Evolutionary conservation across 495 filamentous ascomycete species (phyloP).

Genomic region (Glutinoglossum americanum): DNA sequence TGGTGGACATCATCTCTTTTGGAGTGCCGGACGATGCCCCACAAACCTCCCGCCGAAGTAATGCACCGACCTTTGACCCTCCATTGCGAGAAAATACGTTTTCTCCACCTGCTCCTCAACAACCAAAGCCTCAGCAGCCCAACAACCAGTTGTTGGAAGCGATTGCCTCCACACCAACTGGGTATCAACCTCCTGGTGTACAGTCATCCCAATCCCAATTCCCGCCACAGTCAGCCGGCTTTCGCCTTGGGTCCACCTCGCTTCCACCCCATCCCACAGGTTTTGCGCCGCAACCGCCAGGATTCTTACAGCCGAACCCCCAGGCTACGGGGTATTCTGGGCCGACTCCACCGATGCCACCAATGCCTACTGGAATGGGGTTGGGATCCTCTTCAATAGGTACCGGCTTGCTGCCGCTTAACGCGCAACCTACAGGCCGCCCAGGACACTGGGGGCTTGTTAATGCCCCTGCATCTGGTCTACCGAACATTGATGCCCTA

Average conservation of each 20-base stretch:
- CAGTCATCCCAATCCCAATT: slow-evolving; percentile 27
- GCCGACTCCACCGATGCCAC: slow-evolving; percentile 75
- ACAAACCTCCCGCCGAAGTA: slow-evolving; percentile 29
- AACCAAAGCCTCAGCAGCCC: slow-evolving; percentile 64
- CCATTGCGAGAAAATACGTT: slow-evolving; percentile 37
- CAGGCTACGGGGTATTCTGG: slow-evolving; percentile 46
- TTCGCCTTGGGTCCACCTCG: slow-evolving; percentile 1
- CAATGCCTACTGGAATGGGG: slow-evolving; percentile 74
- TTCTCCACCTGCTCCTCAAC: slow-evolving; percentile 54
- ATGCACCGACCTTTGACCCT: slow-evolving; percentile 60
- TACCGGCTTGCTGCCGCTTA: slow-evolving; percentile 41
- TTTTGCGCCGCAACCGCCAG: slow-evolving; percentile 18
- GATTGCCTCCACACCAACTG: slow-evolving; percentile 54
- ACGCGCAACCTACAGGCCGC: slow-evolving; percentile 85
- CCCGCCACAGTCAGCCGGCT: slow-evolving; percentile 20
- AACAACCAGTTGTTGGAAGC: slow-evolving; percentile 60
- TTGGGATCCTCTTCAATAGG: slow-evolving; percentile 41
- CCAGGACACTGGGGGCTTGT: slow-evolving; percentile 97
- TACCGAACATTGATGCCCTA: slow-evolving; percentile 84
- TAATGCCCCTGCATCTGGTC: slow-evolving; percentile 70
- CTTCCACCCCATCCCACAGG: slow-evolving; percentile 33
- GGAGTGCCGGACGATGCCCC: slow-evolving; percentile 62
- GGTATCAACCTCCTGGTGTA: slow-evolving; percentile 27
- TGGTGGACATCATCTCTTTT: slow-evolving; percentile 99
- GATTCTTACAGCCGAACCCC: slow-evolving; percentile 20